These are phyloP conservation scores for Penicillium hordei DNA, from an alignment of 2,329 filamentous ascomycete species.

Conservation along the genomic window DNA sequence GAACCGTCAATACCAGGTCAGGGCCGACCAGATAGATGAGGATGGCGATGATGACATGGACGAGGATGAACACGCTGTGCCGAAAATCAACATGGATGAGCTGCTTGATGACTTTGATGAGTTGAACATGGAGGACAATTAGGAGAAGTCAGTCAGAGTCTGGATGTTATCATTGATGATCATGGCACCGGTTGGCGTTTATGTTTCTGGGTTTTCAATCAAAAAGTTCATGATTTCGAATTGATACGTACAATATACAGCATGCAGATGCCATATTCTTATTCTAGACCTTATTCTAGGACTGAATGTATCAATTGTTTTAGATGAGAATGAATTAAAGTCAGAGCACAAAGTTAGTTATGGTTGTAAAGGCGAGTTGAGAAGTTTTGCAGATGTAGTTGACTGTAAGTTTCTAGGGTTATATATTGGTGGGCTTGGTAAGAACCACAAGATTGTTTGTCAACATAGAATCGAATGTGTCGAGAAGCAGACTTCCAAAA, in stretches of 20 bases:
- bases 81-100: constrained; percentile 71
- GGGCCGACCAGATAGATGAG: constrained; percentile 35
- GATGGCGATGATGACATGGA: constrained; percentile 59
- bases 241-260: constrained; percentile 14
- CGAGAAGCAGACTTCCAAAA: neutral
- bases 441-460: no score
- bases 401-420: no score
- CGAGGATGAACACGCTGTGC: constrained; percentile 59
- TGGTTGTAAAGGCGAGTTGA: neutral
- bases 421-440: no score
- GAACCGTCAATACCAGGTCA: constrained; percentile 48
- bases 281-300: neutral
- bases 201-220: constrained; percentile 10
- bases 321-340: neutral
- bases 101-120: constrained; percentile 34
- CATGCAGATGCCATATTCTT: neutral
- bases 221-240: constrained; percentile 15
- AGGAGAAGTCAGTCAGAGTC: constrained; percentile 9
- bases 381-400: neutral
- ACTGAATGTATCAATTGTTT: neutral
- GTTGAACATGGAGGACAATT: constrained; percentile 55
- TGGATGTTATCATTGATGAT: constrained; percentile 28
- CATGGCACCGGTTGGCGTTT: constrained; percentile 29
- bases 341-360: neutral
- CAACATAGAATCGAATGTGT: no score